Percentiles rank a stretch among this genome's conserved stretches.
Conservation (phyloP, 352 stramenopile genomes). For the Pythium aristosporum region DNA sequence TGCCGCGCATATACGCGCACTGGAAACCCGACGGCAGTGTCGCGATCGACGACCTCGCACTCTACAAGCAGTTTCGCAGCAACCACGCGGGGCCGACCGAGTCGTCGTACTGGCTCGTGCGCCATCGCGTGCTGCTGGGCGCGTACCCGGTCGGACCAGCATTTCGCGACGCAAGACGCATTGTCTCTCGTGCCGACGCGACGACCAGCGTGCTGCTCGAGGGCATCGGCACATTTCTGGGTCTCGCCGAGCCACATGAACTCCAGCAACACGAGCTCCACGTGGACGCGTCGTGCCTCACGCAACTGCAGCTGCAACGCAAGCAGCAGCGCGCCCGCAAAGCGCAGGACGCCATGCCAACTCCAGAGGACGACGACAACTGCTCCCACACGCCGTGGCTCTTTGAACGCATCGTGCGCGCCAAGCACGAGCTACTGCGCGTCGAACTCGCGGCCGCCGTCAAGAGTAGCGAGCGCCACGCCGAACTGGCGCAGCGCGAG, state of each 20-base stretch:
- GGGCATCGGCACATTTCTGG: conserved; percentile 67
- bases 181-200: conserved; percentile 50
- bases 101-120: conserved; percentile 72
- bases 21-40: conserved; percentile 41
- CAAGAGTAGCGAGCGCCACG: conserved; percentile 38
- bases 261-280: conserved; percentile 24
- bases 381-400: conserved; percentile 31
- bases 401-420: conserved; percentile 52
- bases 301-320: conserved; percentile 12
- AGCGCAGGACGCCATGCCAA: not conserved
- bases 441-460: conserved; percentile 39
- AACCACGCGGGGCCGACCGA: conserved; percentile 65
- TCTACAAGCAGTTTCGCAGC: conserved; percentile 65
- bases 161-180: conserved; percentile 42
- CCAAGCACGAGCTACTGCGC: conserved; percentile 43
- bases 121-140: conserved; percentile 50
- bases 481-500: conserved; percentile 40
- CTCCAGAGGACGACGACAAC: too few species aligned
- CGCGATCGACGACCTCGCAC: conserved; percentile 51
- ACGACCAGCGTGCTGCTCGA: conserved; percentile 65
- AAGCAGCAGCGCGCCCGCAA: not conserved
- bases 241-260: conserved; percentile 46
- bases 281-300: conserved; percentile 17
- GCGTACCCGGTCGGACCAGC: conserved; percentile 48
- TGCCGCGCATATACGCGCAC: conserved; percentile 41